Conservation (phyloP, 164 flowering plant genomes). For the Pachysandra terminalis region DNA sequence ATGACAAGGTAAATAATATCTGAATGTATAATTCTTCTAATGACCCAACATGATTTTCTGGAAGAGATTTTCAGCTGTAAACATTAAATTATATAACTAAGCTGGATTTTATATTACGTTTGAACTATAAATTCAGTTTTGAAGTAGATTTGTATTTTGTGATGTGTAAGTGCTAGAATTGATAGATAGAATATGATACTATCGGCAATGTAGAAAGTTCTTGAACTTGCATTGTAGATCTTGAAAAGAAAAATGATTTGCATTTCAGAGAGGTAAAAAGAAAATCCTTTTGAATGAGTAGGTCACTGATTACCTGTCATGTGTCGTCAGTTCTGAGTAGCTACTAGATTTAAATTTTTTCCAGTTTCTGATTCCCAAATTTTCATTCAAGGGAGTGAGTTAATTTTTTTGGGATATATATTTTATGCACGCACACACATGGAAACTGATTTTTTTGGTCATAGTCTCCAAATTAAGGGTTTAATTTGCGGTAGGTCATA, state of each 20-base stretch:
- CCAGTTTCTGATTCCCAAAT: too few relatives aligned
- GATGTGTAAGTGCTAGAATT: neutral
- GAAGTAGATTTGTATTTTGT: neutral
- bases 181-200: neutral
- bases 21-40: neutral
- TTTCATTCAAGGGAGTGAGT: too few relatives aligned
- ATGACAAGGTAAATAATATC: slow-evolving; percentile 66
- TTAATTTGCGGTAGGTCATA: too few relatives aligned
- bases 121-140: neutral
- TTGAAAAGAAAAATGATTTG: neutral
- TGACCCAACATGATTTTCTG: neutral
- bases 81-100: neutral
- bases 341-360: too few relatives aligned
- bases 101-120: neutral
- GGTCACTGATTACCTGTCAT: neutral
- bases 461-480: too few relatives aligned
- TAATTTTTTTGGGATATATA: too few relatives aligned
- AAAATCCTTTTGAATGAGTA: neutral
- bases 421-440: too few relatives aligned
- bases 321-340: too few relatives aligned
- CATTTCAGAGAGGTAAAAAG: neutral
- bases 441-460: too few relatives aligned
- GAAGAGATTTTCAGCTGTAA: neutral
- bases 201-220: neutral
- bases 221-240: neutral